A percentile compares a stretch with the other conserved stretches of the same genome.
phyloP scores from a whole-genome alignment of 2,329 filamentous ascomycete species.

The Penicillium sp. region DNA sequence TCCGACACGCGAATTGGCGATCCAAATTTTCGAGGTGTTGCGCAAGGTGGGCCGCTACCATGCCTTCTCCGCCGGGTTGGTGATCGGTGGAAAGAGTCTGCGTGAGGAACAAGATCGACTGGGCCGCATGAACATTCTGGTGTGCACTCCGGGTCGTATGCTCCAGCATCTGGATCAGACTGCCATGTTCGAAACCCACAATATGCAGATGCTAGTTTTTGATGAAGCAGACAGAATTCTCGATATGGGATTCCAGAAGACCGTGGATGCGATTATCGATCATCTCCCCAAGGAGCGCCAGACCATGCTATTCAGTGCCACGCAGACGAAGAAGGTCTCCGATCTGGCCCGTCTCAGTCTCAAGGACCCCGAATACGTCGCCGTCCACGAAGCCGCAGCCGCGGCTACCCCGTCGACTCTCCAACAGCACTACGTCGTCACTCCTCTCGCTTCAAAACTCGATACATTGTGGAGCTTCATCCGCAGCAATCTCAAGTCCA shows the following conservation, averaged over 20 bases:
- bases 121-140: slow-evolving; percentile 91
- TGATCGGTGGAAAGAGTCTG: slow-evolving; percentile 90
- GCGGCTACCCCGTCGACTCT: slow-evolving; percentile 78
- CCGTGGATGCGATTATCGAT: slow-evolving; percentile 88
- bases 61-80: slow-evolving; percentile 83
- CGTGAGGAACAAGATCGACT: slow-evolving; percentile 83
- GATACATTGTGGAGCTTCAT: slow-evolving; percentile 93
- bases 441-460: slow-evolving; percentile 81
- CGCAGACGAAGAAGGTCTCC: slow-evolving; percentile 90
- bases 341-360: slow-evolving; percentile 87
- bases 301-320: slow-evolving; percentile 92
- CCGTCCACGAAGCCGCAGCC: slow-evolving; percentile 80
- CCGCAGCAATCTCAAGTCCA: slow-evolving; percentile 83
- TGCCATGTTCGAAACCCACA: slow-evolving; percentile 81
- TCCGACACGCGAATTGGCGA: slow-evolving; percentile 89
- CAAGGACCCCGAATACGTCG: slow-evolving; percentile 88
- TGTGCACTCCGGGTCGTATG: slow-evolving; percentile 93
- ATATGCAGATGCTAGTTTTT: slow-evolving; percentile 86
- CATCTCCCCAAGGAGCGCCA: slow-evolving; percentile 84
- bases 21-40: slow-evolving; percentile 94
- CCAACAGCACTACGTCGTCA: slow-evolving; percentile 88
- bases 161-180: slow-evolving; percentile 95
- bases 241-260: slow-evolving; percentile 93
- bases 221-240: slow-evolving; percentile 96
- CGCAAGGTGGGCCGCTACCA: slow-evolving; percentile 87